Base-by-base conservation (phyloP, 768 basidiomycete species). In the Sarcomyxa edulis region DNA sequence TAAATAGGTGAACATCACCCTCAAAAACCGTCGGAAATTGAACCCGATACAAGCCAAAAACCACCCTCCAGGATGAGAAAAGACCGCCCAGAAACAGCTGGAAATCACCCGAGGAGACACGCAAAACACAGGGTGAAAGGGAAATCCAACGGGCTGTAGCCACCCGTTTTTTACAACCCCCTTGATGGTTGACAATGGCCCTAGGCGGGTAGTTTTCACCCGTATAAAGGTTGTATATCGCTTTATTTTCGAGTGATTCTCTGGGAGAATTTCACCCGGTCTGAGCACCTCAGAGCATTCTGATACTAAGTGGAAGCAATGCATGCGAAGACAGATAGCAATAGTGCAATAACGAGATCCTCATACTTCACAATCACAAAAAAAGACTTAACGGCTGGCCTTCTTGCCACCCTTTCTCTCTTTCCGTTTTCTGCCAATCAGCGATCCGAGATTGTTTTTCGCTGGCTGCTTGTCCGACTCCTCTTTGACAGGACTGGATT, bases 341-440 rank as follows among this genome's bases (percentile, higher is more conserved):
- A 9, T 30, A 27, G 28, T 4, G 28, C 12, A 16, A 16, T 9
- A 12, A 30, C 16, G 28, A 30, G 28, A 9, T 30, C 4, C 12
- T 30, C 16, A 16, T 30, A 16, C 28, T 30, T 16, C 12, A 30
- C 8, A 16, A 12, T n/a, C 3, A 9, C n/a, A 30, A 8, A 9
- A 4, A 16, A 30, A 30, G 5, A n/a, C 4, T 30, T 30, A 6
- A 38, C 11, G 24, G 26, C 16, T 10, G 10, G 8, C 11, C 4
- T 14, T 23, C 14, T 15, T 29, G 18, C 24, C 15, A 10, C 37
- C 37, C 21, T 25, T 39, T 32, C 81, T 65, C 56, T 82, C 72
- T 52, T 81, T 84, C 38, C 89, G 71, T 64, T 91, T 92, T 51
- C 85, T 68, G 10, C 89, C 87, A 47, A 92, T 92, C 23, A 91